Evolutionary conservation across 441 rosid species (phyloP).

Genomic region (Brassica balearica): DNA sequence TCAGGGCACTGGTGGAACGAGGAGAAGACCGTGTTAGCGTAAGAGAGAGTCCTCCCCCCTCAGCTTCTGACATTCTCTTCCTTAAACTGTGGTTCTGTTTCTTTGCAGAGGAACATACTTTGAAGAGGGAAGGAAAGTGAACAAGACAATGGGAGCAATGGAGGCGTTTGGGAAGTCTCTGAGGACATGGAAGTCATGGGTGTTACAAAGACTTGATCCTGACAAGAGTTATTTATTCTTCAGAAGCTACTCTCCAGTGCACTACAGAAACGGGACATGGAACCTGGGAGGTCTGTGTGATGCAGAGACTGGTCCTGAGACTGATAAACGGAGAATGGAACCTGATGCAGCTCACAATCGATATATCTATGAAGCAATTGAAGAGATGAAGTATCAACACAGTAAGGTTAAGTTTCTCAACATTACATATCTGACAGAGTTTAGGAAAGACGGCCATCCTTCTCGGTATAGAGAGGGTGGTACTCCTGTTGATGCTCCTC

Average conservation of each 20-base stretch:
- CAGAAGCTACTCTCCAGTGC: conserved; percentile 82
- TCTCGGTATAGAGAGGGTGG: conserved; percentile 67
- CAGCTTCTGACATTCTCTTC: conserved; percentile 12
- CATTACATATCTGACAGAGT: conserved; percentile 73
- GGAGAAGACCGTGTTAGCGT: conserved; percentile 68
- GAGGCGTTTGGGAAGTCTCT: conserved; percentile 77
- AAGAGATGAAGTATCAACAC: conserved; percentile 51
- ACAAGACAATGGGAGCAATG: conserved; percentile 67
- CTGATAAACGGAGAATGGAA: conserved; percentile 47
- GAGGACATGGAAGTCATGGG: conserved; percentile 79
- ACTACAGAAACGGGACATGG: conserved; percentile 93
- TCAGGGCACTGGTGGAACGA: conserved; percentile 94
- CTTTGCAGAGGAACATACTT: conserved; percentile 67
- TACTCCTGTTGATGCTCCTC: conserved; percentile 65
- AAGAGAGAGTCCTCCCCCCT: conserved; percentile 12
- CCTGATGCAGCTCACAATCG: conserved; percentile 63
- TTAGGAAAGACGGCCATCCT: conserved; percentile 79
- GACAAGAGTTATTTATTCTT: conserved; percentile 65
- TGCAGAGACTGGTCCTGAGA: conserved; percentile 64
- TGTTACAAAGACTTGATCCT: conserved; percentile 52
- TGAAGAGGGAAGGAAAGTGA: conserved; percentile 72
- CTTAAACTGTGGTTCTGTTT: neutral
- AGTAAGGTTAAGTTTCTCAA: conserved; percentile 67
- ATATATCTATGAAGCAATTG: conserved; percentile 55
- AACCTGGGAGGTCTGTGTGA: conserved; percentile 71